Evolutionary conservation across 2,329 filamentous ascomycete genomes (phyloP), one percentile per base, ranked within the genome.

Genomic region (Aspergillus udagawae): DNA sequence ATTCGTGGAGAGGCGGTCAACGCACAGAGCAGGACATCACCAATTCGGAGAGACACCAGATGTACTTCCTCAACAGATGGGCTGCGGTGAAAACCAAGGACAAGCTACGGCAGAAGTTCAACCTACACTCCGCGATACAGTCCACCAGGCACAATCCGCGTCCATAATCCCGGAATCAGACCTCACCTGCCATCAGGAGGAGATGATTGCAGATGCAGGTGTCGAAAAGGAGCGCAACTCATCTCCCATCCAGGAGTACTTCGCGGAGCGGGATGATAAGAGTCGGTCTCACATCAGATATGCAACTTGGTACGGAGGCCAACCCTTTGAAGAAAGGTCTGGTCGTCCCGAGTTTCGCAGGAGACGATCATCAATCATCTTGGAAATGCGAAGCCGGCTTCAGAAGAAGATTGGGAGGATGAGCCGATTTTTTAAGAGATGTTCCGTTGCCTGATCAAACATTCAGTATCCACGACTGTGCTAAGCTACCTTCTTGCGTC

Each of bases 401-500:
- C 54, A 57, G 49, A 63, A 52, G 32, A 66, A 57, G 25, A 38
- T 66, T 14, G 59, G 58, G n/a, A 57, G 50, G 12, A 47, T 66
- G 41, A 65, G 61, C 47, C 62, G 50, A 45, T 51, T 60, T 12
- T 60, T 67, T 32, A 63, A 59, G 52, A 67, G 55, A 52, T 62
- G 51, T 51, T 42, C 29, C 32, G 7, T 48, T 27, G 12, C 28
- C 21, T 51, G 17, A 45, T 20, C 7, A 38, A 14, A 17, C 32
- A 17, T 38, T 17, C 14, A 12, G 3, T 38, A 38, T 7, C 32
- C 14, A 17, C 32, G 14, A 38, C 14, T 17, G 6, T 38, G 32
- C 32, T 38, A 17, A 38, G 32, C 32, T 38, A 38, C 7, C 32
- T 38, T 17, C 14, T 38, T 38, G 32, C 5, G 7, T 7, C 5